Conservation (phyloP, 495 filamentous ascomycete genomes). For the Bacidia rubella region DNA sequence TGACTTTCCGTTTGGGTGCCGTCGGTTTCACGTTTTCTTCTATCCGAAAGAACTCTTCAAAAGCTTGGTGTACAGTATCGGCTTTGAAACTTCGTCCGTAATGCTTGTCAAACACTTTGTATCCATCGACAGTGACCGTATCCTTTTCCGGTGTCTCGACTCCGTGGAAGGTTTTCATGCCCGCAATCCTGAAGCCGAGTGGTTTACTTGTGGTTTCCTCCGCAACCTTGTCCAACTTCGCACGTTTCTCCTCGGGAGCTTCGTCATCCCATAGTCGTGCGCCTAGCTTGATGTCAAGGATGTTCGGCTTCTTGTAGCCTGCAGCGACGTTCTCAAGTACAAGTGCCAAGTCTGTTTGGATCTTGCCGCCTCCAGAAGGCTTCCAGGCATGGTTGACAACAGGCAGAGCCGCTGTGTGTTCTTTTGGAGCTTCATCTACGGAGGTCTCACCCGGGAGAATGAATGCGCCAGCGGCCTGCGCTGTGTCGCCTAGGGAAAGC, state of each 20-base stretch:
- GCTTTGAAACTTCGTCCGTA: slow-evolving; percentile 67
- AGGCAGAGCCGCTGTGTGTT: slow-evolving; percentile 6
- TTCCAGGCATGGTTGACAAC: slow-evolving; percentile 29
- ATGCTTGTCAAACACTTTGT: slow-evolving; percentile 71
- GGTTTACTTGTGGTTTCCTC: slow-evolving; percentile 66
- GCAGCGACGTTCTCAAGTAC: slow-evolving; percentile 77
- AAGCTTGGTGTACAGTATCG: slow-evolving; percentile 58
- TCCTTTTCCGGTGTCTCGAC: slow-evolving; percentile 26
- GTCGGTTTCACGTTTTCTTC: slow-evolving; percentile 41
- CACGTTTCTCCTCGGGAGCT: slow-evolving; percentile 62
- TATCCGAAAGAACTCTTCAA: slow-evolving; percentile 60
- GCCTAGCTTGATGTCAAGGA: slow-evolving; percentile 91
- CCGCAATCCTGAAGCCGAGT: slow-evolving; percentile 77
- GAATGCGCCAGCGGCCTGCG: slow-evolving; percentile 17
- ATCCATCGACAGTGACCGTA: slow-evolving; percentile 38
- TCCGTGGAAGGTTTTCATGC: slow-evolving; percentile 85
- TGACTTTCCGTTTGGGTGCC: slow-evolving; percentile 31
- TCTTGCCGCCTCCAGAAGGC: slow-evolving; percentile 40
- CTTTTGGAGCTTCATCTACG: slow-evolving; percentile 5
- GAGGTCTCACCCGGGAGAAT: slow-evolving; percentile 6
- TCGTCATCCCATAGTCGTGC: slow-evolving; percentile 74
- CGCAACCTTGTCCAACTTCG: slow-evolving; percentile 64
- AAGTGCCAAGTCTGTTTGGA: slow-evolving; percentile 62
- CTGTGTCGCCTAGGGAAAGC: slow-evolving; percentile 31
- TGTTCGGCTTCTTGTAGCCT: slow-evolving; percentile 75